Conservation (phyloP, 2,329 filamentous ascomycete species). For the Phialocephala sp. region DNA sequence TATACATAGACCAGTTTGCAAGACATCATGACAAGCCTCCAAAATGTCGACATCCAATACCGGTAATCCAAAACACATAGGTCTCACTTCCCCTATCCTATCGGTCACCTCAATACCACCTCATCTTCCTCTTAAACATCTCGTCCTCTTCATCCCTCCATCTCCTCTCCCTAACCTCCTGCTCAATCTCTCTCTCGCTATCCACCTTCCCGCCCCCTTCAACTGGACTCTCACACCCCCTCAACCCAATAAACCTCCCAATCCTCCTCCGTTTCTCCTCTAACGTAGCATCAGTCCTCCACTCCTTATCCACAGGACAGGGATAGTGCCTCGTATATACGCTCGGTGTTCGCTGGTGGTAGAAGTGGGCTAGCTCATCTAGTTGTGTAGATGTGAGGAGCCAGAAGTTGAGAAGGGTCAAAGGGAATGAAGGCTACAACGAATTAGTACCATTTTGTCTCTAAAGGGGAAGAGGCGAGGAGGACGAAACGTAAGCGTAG, state of each 20-base stretch:
- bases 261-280: conserved; percentile 73
- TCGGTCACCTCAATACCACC: conserved; percentile 32
- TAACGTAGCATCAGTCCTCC: conserved; percentile 58
- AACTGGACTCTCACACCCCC: conserved; percentile 62
- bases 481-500: too few species aligned
- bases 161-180: conserved; percentile 45
- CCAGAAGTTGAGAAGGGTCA: conserved; percentile 73
- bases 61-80: too few species aligned
- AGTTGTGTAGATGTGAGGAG: conserved; percentile 74
- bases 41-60: neutral
- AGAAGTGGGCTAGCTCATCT: conserved; percentile 72
- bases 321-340: conserved; percentile 67
- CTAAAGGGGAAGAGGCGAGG: too few species aligned
- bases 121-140: conserved; percentile 33
- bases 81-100: neutral
- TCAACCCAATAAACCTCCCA: conserved; percentile 74
- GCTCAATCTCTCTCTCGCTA: conserved; percentile 45
- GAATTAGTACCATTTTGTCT: too few species aligned
- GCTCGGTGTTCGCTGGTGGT: conserved; percentile 69
- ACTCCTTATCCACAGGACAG: conserved; percentile 61
- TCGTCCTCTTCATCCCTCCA: conserved; percentile 42
- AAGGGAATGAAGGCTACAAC: conserved; percentile 60
- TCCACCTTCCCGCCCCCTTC: conserved; percentile 33
- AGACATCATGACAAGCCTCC: neutral
- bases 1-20: neutral